A percentile compares a stretch with the other conserved stretches of the same genome.
Conservation (phyloP, 2,329 filamentous ascomycete genomes). For the Pseudogymnoascus sp. region DNA sequence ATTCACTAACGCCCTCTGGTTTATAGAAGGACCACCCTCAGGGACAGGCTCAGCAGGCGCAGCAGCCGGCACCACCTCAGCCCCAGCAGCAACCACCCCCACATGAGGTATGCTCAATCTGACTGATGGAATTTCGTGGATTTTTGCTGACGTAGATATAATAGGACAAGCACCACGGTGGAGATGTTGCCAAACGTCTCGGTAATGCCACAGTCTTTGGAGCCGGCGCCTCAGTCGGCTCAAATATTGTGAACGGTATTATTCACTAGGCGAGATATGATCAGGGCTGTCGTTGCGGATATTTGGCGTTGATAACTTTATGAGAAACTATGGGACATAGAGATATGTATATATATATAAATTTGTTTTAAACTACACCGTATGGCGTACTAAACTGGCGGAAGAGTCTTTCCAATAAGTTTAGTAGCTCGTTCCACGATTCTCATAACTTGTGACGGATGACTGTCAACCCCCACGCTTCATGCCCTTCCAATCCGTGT, state of each 20-base stretch:
- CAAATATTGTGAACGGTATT: neutral
- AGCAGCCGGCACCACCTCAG: neutral
- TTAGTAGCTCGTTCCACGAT: neutral
- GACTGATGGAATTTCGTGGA: neutral
- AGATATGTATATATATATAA: neutral
- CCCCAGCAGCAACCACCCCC: neutral
- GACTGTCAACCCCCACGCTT: neutral
- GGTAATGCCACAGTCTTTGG: neutral
- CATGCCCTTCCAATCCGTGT: neutral
- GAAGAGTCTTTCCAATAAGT: neutral
- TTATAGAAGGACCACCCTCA: neutral
- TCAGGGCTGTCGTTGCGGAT: slow-evolving; percentile 28
- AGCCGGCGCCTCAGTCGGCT: neutral
- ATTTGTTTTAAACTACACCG: neutral
- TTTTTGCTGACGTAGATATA: neutral
- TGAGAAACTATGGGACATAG: neutral
- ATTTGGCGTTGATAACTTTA: neutral
- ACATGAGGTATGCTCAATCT: neutral
- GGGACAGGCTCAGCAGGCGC: neutral
- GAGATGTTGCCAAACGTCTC: neutral
- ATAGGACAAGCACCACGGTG: neutral
- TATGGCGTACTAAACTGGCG: too few species aligned
- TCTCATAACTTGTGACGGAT: neutral
- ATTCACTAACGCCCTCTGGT: neutral
- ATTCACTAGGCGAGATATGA: slow-evolving; percentile 27